Percentiles rank a stretch among this genome's conserved stretches.
Conservation (phyloP, 2,329 filamentous ascomycete genomes). For the Conoideocrella luteorostrata region DNA sequence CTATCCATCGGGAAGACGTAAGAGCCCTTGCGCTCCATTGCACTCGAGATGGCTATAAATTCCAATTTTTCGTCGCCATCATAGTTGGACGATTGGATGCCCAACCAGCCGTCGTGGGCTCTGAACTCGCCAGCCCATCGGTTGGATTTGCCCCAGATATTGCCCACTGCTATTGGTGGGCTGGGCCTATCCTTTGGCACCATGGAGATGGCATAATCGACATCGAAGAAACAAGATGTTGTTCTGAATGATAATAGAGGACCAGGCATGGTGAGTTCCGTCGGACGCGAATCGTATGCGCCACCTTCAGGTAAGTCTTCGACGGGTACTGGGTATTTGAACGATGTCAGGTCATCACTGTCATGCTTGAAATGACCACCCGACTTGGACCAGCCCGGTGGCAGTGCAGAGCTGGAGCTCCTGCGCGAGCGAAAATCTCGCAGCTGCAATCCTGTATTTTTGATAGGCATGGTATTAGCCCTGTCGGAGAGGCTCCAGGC, state of each 20-base stretch:
- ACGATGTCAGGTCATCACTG: constrained; percentile 31
- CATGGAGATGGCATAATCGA: constrained; percentile 32
- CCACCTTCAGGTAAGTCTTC: constrained; percentile 24
- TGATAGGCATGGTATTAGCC: constrained; percentile 24
- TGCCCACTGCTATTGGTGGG: constrained; percentile 36
- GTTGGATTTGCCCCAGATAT: constrained; percentile 30
- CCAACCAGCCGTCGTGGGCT: constrained; percentile 39
- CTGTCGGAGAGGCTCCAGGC: constrained; percentile 35
- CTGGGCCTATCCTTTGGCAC: constrained; percentile 27
- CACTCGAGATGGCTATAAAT: constrained; percentile 36
- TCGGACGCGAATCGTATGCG: constrained; percentile 22
- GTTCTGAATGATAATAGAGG: constrained; percentile 35
- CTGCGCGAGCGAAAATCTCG: constrained; percentile 31
- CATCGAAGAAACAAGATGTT: constrained; percentile 31
- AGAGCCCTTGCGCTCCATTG: constrained; percentile 34
- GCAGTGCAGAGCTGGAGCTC: constrained; percentile 23
- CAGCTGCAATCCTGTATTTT: constrained; percentile 31
- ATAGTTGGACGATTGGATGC: constrained; percentile 39
- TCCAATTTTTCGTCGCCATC: constrained; percentile 37
- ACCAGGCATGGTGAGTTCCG: constrained; percentile 28
- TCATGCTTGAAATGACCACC: constrained; percentile 33
- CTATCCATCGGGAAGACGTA: constrained; percentile 32
- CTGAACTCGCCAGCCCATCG: constrained; percentile 36
- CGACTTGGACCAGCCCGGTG: constrained; percentile 33
- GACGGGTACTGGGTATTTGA: constrained; percentile 37